phyloP scores from a whole-genome alignment of 805 yeast species.

The Debaryomyces prosopidis region DNA sequence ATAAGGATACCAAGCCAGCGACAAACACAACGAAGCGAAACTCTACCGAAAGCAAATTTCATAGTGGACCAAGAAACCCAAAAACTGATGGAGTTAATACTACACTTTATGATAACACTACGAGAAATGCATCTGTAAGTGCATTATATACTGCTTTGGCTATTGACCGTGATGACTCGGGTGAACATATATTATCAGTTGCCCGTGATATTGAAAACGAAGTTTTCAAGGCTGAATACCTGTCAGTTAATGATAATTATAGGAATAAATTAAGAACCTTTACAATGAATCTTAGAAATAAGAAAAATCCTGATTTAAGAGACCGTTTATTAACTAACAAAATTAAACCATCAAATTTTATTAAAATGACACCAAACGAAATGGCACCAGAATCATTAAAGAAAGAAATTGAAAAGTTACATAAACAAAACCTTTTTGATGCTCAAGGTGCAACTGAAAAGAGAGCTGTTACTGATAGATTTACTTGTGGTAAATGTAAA shows the following conservation, averaged over 20 bases:
- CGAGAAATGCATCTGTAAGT: conserved; percentile 80
- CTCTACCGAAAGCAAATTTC: conserved; percentile 39
- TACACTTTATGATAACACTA: conserved; percentile 66
- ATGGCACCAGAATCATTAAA: conserved; percentile 92
- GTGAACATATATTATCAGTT: conserved; percentile 59
- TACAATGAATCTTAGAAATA: conserved; percentile 84
- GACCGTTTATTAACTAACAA: conserved; percentile 65
- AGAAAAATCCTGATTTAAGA: conserved; percentile 85
- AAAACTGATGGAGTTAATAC: conserved; percentile 78
- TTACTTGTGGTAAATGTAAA: conserved; percentile 97
- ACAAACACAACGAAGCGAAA: conserved; percentile 9
- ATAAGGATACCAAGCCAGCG: conserved; percentile 10
- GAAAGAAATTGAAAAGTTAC: conserved; percentile 80
- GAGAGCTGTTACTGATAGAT: conserved; percentile 94
- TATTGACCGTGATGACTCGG: conserved; percentile 62
- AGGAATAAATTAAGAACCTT: conserved; percentile 83
- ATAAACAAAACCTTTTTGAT: conserved; percentile 86
- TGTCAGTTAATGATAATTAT: conserved; percentile 60
- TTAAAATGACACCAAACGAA: conserved; percentile 87
- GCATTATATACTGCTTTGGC: conserved; percentile 90
- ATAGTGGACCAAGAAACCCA: conserved; percentile 66
- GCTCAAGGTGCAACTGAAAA: conserved; percentile 98
- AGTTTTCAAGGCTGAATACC: conserved; percentile 61
- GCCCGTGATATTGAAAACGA: conserved; percentile 74
- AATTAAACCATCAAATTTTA: conserved; percentile 63